A percentile compares a stretch with the other conserved stretches of the same genome.
Evolutionary conservation across 208 protist species (phyloP).

Genomic region (Leptomonas pyrrhocoris): DNA sequence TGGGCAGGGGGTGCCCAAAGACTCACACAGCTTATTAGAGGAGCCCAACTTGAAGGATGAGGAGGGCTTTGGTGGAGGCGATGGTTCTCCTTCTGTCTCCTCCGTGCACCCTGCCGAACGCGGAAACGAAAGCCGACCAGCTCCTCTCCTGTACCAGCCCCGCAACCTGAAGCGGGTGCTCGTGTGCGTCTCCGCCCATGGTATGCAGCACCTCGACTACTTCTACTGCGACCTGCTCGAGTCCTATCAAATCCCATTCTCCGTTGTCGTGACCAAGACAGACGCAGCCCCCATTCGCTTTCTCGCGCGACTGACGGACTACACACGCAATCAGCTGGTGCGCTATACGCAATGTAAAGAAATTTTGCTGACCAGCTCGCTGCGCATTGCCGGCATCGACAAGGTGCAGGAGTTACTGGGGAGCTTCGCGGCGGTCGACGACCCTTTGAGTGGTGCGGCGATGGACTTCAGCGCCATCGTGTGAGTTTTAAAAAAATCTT

Average conservation of each 20-base stretch:
- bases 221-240: conserved; percentile 79
- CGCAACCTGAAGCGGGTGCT: conserved; percentile 81
- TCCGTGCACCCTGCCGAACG: neutral
- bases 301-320: conserved; percentile 80
- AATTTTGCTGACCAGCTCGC: conserved; percentile 79
- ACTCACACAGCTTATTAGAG: neutral
- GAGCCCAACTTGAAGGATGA: neutral
- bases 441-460: conserved; percentile 52
- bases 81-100: neutral
- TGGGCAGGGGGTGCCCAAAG: neutral
- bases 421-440: conserved; percentile 52
- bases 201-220: conserved; percentile 79
- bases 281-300: conserved; percentile 83
- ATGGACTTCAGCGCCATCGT: conserved; percentile 83
- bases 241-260: conserved; percentile 65
- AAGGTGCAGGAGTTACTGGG: conserved; percentile 86
- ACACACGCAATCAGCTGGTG: conserved; percentile 82
- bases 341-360: conserved; percentile 87
- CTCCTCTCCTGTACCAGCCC: conserved; percentile 18
- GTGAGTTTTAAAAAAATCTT: conserved; percentile 12
- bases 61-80: neutral
- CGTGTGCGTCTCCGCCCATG: conserved; percentile 76
- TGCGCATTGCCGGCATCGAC: conserved; percentile 85
- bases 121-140: neutral
- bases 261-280: conserved; percentile 88